A percentile compares a stretch with the other conserved stretches of the same genome.
Evolutionary conservation across 2,329 filamentous ascomycete genomes (phyloP).

Genomic region (Acrodontium crateriforme): DNA sequence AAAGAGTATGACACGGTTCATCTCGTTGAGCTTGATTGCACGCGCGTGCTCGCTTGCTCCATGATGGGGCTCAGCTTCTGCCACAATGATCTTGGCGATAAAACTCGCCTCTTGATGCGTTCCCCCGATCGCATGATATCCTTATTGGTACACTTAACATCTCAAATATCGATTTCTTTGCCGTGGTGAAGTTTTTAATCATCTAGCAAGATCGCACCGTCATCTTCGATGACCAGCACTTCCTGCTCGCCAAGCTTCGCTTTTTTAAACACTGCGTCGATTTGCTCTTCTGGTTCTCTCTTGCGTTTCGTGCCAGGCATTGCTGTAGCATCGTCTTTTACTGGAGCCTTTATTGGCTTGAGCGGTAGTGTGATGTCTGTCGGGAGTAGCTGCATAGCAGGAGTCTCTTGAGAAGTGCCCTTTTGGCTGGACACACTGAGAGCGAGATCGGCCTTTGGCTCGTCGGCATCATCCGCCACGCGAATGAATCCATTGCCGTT

Average conservation of each 20-base stretch:
- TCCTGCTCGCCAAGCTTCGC: conserved; percentile 9
- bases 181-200: too few relatives aligned
- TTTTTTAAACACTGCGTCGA: conserved; percentile 13
- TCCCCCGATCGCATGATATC: too few relatives aligned
- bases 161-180: too few relatives aligned
- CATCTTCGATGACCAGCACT: conserved; percentile 13
- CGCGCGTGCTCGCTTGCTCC: too few relatives aligned
- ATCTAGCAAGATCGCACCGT: conserved; percentile 20
- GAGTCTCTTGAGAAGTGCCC: background rate
- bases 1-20: too few relatives aligned
- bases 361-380: conserved; percentile 7
- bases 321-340: background rate
- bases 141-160: too few relatives aligned
- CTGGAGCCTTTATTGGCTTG: conserved; percentile 10
- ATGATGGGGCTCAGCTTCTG: too few relatives aligned
- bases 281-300: conserved; percentile 14
- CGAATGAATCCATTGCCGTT: conserved; percentile 60
- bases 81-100: too few relatives aligned
- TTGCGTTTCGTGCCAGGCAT: conserved; percentile 14
- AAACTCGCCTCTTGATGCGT: too few relatives aligned
- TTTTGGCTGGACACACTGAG: conserved; percentile 27
- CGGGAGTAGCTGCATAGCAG: conserved; percentile 6
- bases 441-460: conserved; percentile 68
- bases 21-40: too few relatives aligned
- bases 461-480: conserved; percentile 69